A percentile compares a stretch with the other conserved stretches of the same genome.
phyloP scores from a whole-genome alignment of 2,329 filamentous ascomycete genomes.

The Diaporthe citri region DNA sequence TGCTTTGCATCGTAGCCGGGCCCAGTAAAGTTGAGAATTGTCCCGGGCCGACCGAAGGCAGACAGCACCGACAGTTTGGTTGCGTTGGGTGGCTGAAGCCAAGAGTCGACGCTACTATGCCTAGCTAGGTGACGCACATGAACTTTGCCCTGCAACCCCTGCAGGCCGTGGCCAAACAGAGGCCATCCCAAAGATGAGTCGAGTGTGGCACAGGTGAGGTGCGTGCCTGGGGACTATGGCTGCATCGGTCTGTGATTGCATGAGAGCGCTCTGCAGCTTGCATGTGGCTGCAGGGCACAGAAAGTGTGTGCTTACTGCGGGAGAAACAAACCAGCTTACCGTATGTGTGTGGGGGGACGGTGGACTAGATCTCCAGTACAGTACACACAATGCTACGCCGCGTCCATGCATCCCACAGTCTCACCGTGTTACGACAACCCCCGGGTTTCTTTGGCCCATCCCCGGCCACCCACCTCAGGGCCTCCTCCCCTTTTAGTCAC shows the following conservation, averaged over 20 bases:
- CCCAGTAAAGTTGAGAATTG: background rate
- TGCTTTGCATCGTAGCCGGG: background rate
- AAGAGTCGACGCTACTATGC: background rate
- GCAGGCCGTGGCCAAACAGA: conserved; percentile 8
- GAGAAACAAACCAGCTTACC: background rate
- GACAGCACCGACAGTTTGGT: conserved; percentile 6
- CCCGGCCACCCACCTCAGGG: conserved; percentile 20
- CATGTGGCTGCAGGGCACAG: background rate
- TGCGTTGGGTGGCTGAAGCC: conserved; percentile 1
- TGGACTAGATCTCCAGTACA: conserved; percentile 2
- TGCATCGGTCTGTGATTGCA: conserved; percentile 12
- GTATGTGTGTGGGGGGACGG: conserved; percentile 15
- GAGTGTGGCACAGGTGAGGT: conserved; percentile 7
- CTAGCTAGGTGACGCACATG: conserved; percentile 4
- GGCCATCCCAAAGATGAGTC: background rate
- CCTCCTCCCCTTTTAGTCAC: conserved; percentile 16
- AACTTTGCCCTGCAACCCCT: conserved; percentile 4
- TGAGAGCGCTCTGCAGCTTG: background rate
- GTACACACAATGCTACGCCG: conserved; percentile 6
- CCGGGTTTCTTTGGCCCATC: conserved; percentile 2
- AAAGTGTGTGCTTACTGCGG: background rate
- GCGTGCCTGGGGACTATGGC: conserved; percentile 1
- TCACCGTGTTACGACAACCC: conserved; percentile 12
- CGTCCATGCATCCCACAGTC: conserved; percentile 13
- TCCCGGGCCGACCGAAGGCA: conserved; percentile 5